phyloP scores from a whole-genome alignment of 352 stramenopile genomes.

The Globisporangium perplexum region DNA sequence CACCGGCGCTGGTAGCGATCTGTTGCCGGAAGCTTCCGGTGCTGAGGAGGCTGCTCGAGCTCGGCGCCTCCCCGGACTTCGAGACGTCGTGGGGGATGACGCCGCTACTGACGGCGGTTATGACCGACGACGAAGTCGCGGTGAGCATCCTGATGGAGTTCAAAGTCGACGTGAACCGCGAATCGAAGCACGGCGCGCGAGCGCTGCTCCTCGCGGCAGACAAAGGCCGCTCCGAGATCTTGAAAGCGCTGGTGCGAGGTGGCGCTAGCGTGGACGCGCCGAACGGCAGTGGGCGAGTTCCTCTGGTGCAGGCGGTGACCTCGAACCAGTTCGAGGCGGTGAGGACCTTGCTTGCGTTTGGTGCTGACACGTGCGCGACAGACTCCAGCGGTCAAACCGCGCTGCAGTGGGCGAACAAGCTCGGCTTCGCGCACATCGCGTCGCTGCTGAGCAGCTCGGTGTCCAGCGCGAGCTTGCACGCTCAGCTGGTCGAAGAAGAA shows the following conservation, averaged over 20 bases:
- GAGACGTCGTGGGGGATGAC: slow-evolving; percentile 45
- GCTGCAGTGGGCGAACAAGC: slow-evolving; percentile 28
- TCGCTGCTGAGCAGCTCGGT: slow-evolving; percentile 25
- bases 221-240: slow-evolving; percentile 32
- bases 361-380: slow-evolving; percentile 18
- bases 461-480: slow-evolving; percentile 16
- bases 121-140: slow-evolving; percentile 40
- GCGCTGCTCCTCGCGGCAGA: slow-evolving; percentile 40
- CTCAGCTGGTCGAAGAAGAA: slow-evolving; percentile 35
- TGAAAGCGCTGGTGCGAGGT: slow-evolving; percentile 33
- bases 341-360: slow-evolving; percentile 35
- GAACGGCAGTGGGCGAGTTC: slow-evolving; percentile 19
- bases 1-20: slow-evolving; percentile 42
- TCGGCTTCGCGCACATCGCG: slow-evolving; percentile 21
- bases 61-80: slow-evolving; percentile 33
- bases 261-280: slow-evolving; percentile 29
- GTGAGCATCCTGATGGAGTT: slow-evolving; percentile 46
- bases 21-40: slow-evolving; percentile 25
- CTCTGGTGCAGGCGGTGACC: slow-evolving; percentile 46
- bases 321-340: slow-evolving; percentile 30
- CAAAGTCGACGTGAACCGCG: slow-evolving; percentile 23
- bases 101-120: slow-evolving; percentile 37
- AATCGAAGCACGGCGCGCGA: slow-evolving; percentile 28
- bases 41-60: slow-evolving; percentile 39
- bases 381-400: slow-evolving; percentile 24